Base-by-base conservation (phyloP, 1,284 basidiomycete species). In the Tilletia indica region DNA sequence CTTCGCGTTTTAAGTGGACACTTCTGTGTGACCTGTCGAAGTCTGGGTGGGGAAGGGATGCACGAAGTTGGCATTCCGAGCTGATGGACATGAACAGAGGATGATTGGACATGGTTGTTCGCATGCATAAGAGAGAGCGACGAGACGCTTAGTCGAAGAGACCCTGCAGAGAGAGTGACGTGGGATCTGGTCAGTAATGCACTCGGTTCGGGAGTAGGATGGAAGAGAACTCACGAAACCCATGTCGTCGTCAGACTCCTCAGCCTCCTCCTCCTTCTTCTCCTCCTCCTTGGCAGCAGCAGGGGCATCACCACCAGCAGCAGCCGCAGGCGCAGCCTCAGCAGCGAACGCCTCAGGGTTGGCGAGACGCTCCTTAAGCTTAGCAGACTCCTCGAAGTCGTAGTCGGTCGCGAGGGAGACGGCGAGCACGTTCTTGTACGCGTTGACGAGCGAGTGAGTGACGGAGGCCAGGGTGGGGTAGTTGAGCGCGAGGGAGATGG, bases 381-480 rank as follows among this genome's bases (percentile, higher is more conserved):
- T 93, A 85, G 92, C 92, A 73, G 92, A 89, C 76, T 91, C 94
- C 85, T 97, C 93, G 86, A 98, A 98, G 76, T 91, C 90, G 90
- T 94, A 96, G 71, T 99, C 96, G 79, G 96, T 97, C 72, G 89
- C 91, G 77, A 99, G 87, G 70, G 95, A 91, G 83, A 99, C 86
- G 72, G 93, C 92, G 58, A 85, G 81, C 78, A 99, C 87, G 89
- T 98, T 97, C 91, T 99, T 99, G 92, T 98, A 99, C 68, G 93
- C 89, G 89, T 98, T 97, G 89, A 99, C 93, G 75, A 99, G 89
- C 64, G 92, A 92, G 89, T 99, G 96, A 73, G 89, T 87, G 80
- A 98, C 91, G 72, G 94, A 97, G 79, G 92, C 94, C 79, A 99
- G 87, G 76, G 96, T 99, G 71, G 96, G 96, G 89, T 96, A 96